These are phyloP conservation scores for Exophiala phaeomuriformis DNA, from an alignment of 2,329 filamentous ascomycete genomes.

Conservation along the genomic window DNA sequence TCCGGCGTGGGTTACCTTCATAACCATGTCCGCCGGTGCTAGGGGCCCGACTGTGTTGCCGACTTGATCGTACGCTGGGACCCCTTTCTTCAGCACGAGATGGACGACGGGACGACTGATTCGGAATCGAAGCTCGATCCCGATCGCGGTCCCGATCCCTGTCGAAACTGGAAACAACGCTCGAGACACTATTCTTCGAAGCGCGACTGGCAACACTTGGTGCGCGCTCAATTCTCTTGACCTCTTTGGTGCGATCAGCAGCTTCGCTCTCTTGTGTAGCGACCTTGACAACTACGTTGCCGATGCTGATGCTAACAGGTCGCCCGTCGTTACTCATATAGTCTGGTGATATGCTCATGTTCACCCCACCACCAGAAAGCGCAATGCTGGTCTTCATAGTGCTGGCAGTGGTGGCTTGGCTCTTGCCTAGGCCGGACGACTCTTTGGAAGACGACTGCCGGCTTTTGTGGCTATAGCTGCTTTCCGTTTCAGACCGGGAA, in stretches of 20 bases:
- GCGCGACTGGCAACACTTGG: constrained; percentile 16
- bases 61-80: constrained; percentile 12
- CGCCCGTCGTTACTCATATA: constrained; percentile 17
- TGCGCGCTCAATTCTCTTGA: constrained; percentile 20
- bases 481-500: constrained; percentile 24
- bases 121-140: neutral
- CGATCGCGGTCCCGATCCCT: constrained; percentile 7
- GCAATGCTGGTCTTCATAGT: constrained; percentile 16
- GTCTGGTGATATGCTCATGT: constrained; percentile 18
- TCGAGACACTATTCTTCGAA: constrained; percentile 18
- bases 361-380: constrained; percentile 14
- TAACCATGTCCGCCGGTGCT: constrained; percentile 9
- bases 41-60: constrained; percentile 18
- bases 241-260: constrained; percentile 11
- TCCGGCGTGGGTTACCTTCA: constrained; percentile 15
- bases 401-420: constrained; percentile 8
- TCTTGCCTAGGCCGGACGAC: constrained; percentile 22
- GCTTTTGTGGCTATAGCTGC: constrained; percentile 24
- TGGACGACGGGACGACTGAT: constrained; percentile 9
- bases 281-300: constrained; percentile 11
- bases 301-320: constrained; percentile 20
- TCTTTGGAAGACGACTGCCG: constrained; percentile 26
- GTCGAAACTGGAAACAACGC: constrained; percentile 11
- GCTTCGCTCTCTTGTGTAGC: constrained; percentile 11
- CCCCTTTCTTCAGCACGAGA: constrained; percentile 17